Evolutionary conservation across 2,329 filamentous ascomycete genomes (phyloP), one percentile per base, ranked within the genome.

Genomic region (Stemphylium vesicarium): DNA sequence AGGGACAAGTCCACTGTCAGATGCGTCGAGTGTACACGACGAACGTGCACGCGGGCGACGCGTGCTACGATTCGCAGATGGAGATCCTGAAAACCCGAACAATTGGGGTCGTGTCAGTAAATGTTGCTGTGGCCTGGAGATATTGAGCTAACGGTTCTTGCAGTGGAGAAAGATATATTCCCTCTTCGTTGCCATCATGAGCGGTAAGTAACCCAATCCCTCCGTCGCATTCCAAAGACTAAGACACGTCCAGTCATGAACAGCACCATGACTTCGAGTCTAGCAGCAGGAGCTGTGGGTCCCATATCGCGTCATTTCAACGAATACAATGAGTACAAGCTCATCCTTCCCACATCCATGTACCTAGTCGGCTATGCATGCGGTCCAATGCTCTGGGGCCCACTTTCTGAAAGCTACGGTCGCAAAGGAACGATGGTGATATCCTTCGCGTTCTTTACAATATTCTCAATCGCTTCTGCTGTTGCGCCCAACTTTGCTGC

Each of bases 201-300:
- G 79, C 82, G 48, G 86, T 90, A 38, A 54, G 68, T 57, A 33
- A 7, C 7, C 31, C 4, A 11, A 33, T 22, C 4, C 4, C 31
- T 11, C 5, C 1, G 33, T 9, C 6, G 9, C n/a, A 20, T 15
- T 24, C 15, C n/a, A 35, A 1, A 38, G 42, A 16, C 57, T 60
- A 45, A 63, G 11, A 2, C 3, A 15, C 1, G 2, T 4, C 10
- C 22, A 72, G 70, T 74, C 9, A 78, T 89, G 68, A 91, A 91
- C 71, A 86, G 83, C 22, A 90, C 88, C 9, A 84, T 90, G 75
- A 84, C 84, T 1, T 88, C 84, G 20, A 71, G 68, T 0, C 78
- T 91, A 4, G 85, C 88, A 1, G 85, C 85, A 50, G 88, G 88
- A 70, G 85, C 85, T 12, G 80, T 86, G 2, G 79, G 82, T 2